Evolutionary conservation across 768 basidiomycete species (phyloP).

Genomic region (Hygrophorus russula): DNA sequence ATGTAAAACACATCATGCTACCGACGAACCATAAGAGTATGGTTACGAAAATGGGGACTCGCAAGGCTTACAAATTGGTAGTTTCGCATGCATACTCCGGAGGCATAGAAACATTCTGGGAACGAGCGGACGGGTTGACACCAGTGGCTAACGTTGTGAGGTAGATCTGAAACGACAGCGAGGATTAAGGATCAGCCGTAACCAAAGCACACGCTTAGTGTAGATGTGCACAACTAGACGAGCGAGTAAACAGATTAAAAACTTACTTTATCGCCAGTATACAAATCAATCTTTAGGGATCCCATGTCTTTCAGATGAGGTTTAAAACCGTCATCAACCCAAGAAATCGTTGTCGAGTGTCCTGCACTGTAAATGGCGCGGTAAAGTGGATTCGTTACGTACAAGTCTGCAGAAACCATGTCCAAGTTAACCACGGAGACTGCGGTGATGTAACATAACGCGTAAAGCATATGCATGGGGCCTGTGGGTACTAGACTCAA

Average conservation of each 20-base stretch:
- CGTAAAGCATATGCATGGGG: background rate
- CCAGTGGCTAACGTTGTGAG: slow-evolving; percentile 31
- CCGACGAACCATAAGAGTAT: background rate
- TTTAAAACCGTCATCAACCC: slow-evolving; percentile 34
- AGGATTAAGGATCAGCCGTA: background rate
- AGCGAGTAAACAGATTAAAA: background rate
- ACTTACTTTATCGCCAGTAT: slow-evolving; percentile 30
- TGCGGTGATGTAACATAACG: background rate
- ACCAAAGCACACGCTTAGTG: background rate
- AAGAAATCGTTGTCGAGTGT: slow-evolving; percentile 27
- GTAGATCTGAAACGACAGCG: slow-evolving; percentile 21
- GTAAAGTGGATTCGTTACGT: slow-evolving; percentile 38
- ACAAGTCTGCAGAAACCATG: slow-evolving; percentile 26
- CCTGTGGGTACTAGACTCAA: background rate
- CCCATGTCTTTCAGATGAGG: slow-evolving; percentile 35
- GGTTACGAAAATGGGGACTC: background rate
- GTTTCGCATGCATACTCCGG: slow-evolving; percentile 13
- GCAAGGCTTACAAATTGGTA: slow-evolving; percentile 19
- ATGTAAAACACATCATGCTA: slow-evolving; percentile 25
- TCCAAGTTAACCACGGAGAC: background rate
- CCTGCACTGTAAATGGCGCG: slow-evolving; percentile 35
- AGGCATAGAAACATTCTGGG: slow-evolving; percentile 23
- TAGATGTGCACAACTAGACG: background rate
- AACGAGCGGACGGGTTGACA: slow-evolving; percentile 24
- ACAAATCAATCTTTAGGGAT: slow-evolving; percentile 33